Evolutionary conservation across 106 monocot genomes (phyloP), one percentile per base, ranked within the genome.

Genomic region (Iris macrosiphon): DNA sequence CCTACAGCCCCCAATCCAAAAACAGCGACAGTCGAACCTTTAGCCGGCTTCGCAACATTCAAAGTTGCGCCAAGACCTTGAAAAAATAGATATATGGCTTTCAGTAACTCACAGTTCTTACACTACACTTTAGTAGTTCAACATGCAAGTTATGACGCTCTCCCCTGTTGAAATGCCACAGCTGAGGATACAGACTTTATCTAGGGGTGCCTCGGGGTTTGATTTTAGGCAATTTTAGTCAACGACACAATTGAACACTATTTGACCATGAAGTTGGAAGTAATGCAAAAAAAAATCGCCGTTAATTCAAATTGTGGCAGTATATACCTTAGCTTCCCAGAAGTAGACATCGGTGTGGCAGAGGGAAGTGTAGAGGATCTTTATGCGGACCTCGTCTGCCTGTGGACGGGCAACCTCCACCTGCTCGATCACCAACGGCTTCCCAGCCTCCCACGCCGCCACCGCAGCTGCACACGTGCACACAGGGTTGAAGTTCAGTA

Each of bases 171-270:
- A 75, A 48, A 88, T 60, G 4, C 88, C 88, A 40, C 88, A 88
- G 63, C 88, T 79, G 13, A 83, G 68, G 3, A 83, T 19, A 40
- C 83, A 83, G 27, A 88, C 88, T 62, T 79, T 88, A 38, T 83
- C 88, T 2, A 88, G 83, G 22, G 88, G 88, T 39, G 88, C 88
- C 40, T 9, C 6, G 0, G 88, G 78, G 57, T 84, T 79, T 56
- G 79, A 79, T 72, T 82, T 83, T 30, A 73, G 79, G 72, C 79
- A 88, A 4, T 79, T 88, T 40, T 79, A 88, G 26, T 79, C 83
- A 10, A 78, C 87, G 0, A 83, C 28, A 32, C 79, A 88, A 62
- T 88, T 79, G 48, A 56, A 56, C 37, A 56, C 20, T 18, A 8
- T 37, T 37, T 56, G 55, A 23, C 55, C 55, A 33, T 56, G 37